Percentiles rank a stretch among this genome's conserved stretches.
Evolutionary conservation across 1,284 basidiomycete species (phyloP).

Genomic region (Heliocybe sulcata): DNA sequence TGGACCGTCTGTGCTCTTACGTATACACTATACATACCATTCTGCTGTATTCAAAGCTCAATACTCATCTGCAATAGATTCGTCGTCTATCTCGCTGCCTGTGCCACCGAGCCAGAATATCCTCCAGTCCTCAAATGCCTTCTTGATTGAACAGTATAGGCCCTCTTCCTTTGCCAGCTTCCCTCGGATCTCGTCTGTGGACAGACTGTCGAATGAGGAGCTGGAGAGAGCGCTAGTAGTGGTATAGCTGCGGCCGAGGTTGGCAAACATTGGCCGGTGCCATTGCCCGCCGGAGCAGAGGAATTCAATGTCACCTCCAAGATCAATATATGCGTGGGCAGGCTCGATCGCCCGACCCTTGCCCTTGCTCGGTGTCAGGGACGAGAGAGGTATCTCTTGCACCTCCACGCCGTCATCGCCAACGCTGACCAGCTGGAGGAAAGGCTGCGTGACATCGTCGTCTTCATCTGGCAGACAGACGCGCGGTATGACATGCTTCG

Average conservation of each 20-base stretch:
- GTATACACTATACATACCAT: neutral
- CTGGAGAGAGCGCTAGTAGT: constrained; percentile 33
- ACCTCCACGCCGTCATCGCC: constrained; percentile 64
- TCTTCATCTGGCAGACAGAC: constrained; percentile 30
- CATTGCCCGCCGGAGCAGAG: constrained; percentile 63
- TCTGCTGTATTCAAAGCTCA: neutral
- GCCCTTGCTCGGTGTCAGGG: constrained; percentile 21
- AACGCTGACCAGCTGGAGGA: constrained; percentile 61
- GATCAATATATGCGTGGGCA: constrained; percentile 46
- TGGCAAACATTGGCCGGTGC: constrained; percentile 42
- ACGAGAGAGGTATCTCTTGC: constrained; percentile 47
- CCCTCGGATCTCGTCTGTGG: constrained; percentile 39
- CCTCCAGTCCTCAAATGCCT: constrained; percentile 63
- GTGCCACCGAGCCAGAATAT: constrained; percentile 72
- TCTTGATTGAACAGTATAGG: constrained; percentile 67
- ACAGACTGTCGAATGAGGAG: constrained; percentile 39
- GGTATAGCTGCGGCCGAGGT: constrained; percentile 32
- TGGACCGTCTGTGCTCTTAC: neutral
- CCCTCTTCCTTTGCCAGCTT: constrained; percentile 48
- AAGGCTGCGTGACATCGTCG: constrained; percentile 27
- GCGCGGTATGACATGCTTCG: constrained; percentile 47
- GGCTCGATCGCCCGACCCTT: constrained; percentile 41
- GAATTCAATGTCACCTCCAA: constrained; percentile 60
- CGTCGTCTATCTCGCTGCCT: constrained; percentile 22
- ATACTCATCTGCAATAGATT: neutral